phyloP scores from a whole-genome alignment of 1,284 basidiomycete species.

The Cutaneotrichosporon arboriforme region DNA sequence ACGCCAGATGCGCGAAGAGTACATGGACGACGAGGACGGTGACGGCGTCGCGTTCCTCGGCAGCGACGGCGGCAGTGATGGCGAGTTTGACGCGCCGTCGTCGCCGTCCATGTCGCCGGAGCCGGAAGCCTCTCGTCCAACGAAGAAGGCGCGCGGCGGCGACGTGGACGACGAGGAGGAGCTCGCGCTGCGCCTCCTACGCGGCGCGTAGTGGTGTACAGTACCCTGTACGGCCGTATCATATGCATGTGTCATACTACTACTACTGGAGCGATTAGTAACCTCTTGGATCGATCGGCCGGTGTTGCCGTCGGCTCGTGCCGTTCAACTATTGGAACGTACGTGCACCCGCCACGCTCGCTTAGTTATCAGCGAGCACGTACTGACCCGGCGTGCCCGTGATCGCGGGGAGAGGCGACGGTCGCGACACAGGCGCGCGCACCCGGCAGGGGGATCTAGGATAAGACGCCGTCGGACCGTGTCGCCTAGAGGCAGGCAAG shows the following conservation, averaged over 20 bases:
- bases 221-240: not conserved
- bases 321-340: too few relatives aligned
- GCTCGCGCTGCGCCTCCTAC: conserved; percentile 41
- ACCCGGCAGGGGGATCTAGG: too few relatives aligned
- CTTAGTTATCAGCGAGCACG: too few relatives aligned
- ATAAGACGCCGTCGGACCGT: too few relatives aligned
- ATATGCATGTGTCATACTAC: not conserved
- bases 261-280: too few relatives aligned
- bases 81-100: conserved; percentile 10
- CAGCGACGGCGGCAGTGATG: conserved; percentile 1
- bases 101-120: conserved; percentile 18
- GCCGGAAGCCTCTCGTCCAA: conserved; percentile 7
- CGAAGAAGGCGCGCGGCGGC: conserved; percentile 17
- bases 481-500: too few relatives aligned
- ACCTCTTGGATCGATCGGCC: too few relatives aligned
- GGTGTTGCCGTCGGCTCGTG: too few relatives aligned
- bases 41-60: not conserved
- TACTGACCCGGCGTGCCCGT: too few relatives aligned
- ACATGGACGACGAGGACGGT: conserved; percentile 14
- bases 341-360: too few relatives aligned
- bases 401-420: too few relatives aligned
- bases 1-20: conserved; percentile 8
- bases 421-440: too few relatives aligned
- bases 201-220: conserved; percentile 19
- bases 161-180: conserved; percentile 40